These are phyloP conservation scores for Physaria fendleri DNA, from an alignment of 345 rosid species.

Conservation along the genomic window DNA sequence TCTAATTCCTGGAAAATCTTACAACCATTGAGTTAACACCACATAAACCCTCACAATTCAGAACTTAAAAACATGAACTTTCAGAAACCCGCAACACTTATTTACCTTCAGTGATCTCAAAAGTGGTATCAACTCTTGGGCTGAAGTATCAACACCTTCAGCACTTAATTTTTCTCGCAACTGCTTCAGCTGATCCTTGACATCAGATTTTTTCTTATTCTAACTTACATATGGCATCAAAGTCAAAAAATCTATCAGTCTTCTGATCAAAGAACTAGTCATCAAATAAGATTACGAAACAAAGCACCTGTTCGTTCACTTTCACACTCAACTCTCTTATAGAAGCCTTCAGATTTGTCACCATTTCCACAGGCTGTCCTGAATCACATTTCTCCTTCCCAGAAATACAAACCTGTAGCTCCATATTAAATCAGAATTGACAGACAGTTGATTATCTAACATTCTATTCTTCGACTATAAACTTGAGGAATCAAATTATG, in stretches of 20 bases:
- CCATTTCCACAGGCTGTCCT: constrained; percentile 25
- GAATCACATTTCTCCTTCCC: background rate
- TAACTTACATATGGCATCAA: constrained; percentile 10
- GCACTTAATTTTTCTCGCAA: constrained; percentile 36
- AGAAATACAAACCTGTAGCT: constrained; percentile 12
- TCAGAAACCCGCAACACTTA: background rate
- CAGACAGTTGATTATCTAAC: background rate
- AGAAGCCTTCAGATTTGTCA: constrained; percentile 28
- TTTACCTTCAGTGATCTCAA: constrained; percentile 45
- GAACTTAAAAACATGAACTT: background rate
- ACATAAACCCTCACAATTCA: background rate
- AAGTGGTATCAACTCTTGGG: constrained; percentile 40
- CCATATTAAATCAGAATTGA: constrained; percentile 1
- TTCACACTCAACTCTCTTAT: constrained; percentile 26
- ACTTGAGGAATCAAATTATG: constrained; percentile 8
- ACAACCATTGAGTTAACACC: background rate
- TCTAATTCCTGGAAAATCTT: constrained; percentile 41
- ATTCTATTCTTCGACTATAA: background rate
- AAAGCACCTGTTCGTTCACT: constrained; percentile 37
- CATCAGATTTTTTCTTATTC: constrained; percentile 38
- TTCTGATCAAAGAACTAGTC: background rate
- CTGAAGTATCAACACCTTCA: constrained; percentile 31
- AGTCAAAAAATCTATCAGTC: background rate
- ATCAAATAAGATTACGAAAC: background rate
- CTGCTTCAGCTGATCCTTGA: constrained; percentile 30